phyloP scores from a whole-genome alignment of 2,329 filamentous ascomycete species.

The Aspergillus persii region DNA sequence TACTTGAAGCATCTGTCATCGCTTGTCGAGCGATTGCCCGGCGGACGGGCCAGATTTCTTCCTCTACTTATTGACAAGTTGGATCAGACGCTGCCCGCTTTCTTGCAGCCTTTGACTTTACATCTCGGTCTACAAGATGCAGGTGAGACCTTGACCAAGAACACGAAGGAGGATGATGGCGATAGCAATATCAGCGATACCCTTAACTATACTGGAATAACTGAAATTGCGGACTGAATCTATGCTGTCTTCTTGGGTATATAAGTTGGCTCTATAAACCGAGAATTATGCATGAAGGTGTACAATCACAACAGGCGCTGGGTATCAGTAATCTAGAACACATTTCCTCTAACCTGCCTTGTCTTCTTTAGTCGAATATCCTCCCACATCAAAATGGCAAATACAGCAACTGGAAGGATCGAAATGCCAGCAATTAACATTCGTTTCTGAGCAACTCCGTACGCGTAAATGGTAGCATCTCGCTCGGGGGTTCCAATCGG shows the following conservation, averaged over 20 bases:
- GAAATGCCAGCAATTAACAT: neutral
- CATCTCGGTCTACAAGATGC: slow-evolving; percentile 19
- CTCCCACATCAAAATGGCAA: slow-evolving; percentile 5
- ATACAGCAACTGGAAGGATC: slow-evolving; percentile 3
- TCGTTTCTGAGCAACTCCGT: neutral
- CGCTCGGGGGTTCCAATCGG: slow-evolving; percentile 41
- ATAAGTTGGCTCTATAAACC: neutral
- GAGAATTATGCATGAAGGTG: neutral
- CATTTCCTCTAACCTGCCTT: slow-evolving; percentile 9
- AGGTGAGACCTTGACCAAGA: neutral
- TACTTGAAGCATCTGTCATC: slow-evolving; percentile 69
- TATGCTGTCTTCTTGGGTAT: neutral
- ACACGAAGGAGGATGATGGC: neutral
- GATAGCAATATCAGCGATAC: neutral
- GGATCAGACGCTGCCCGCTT: slow-evolving; percentile 62
- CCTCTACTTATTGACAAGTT: slow-evolving; percentile 75
- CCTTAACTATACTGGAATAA: slow-evolving; percentile 23
- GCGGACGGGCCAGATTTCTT: slow-evolving; percentile 72
- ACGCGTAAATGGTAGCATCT: slow-evolving; percentile 40
- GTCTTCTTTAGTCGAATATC: slow-evolving; percentile 7
- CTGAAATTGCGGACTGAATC: slow-evolving; percentile 20
- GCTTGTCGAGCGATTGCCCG: slow-evolving; percentile 68
- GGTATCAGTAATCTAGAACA: neutral
- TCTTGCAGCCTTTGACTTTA: slow-evolving; percentile 18
- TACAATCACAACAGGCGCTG: neutral